Evolutionary conservation across 2,329 filamentous ascomycete species (phyloP).

Genomic region (Aureobasidium musti): DNA sequence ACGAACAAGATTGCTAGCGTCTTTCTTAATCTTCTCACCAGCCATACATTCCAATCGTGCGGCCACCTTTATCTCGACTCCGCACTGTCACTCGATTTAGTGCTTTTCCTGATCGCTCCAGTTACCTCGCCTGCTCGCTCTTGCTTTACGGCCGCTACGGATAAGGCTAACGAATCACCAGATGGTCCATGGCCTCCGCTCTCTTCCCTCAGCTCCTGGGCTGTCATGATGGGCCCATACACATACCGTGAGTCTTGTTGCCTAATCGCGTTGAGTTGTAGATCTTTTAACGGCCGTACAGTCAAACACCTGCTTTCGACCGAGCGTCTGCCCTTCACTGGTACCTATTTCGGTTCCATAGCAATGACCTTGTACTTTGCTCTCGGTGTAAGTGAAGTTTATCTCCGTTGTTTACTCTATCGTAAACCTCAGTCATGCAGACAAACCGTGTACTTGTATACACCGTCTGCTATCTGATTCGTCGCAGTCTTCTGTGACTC

Average conservation of each 20-base stretch:
- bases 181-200: slow-evolving; percentile 91
- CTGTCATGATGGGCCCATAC: slow-evolving; percentile 88
- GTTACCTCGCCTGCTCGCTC: slow-evolving; percentile 24
- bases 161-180: slow-evolving; percentile 51
- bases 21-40: slow-evolving; percentile 21
- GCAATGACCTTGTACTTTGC: slow-evolving; percentile 87
- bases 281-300: slow-evolving; percentile 34
- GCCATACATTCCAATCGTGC: slow-evolving; percentile 29
- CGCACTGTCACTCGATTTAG: slow-evolving; percentile 27
- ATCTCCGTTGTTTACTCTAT: slow-evolving; percentile 27
- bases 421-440: slow-evolving; percentile 24
- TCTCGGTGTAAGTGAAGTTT: slow-evolving; percentile 70
- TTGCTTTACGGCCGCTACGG: slow-evolving; percentile 29
- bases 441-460: slow-evolving; percentile 17
- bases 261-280: background rate
- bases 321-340: slow-evolving; percentile 85
- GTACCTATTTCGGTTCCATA: slow-evolving; percentile 93
- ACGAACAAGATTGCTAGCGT: slow-evolving; percentile 29
- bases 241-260: slow-evolving; percentile 60
- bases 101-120: slow-evolving; percentile 24
- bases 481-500: background rate
- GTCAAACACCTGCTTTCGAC: slow-evolving; percentile 80
- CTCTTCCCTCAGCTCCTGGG: slow-evolving; percentile 90
- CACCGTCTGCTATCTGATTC: slow-evolving; percentile 1
- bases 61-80: slow-evolving; percentile 21